Conservation (phyloP, 331 rosid genomes). For the Pyracantha coccinea region DNA sequence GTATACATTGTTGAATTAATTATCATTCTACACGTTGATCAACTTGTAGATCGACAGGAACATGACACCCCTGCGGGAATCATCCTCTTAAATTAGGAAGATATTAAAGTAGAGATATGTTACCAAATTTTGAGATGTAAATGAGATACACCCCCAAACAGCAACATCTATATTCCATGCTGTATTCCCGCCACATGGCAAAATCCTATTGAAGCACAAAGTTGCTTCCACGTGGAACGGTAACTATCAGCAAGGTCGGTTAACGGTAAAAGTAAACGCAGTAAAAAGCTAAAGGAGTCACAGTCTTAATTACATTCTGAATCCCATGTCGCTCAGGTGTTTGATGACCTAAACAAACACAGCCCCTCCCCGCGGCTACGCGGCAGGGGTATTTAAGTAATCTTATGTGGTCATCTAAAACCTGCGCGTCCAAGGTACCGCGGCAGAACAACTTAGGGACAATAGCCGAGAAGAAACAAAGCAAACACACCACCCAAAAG, state of each 20-base stretch:
- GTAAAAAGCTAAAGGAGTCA: not conserved
- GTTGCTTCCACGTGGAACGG: not conserved
- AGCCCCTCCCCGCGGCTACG: not conserved
- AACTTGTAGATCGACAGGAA: not conserved
- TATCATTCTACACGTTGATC: not conserved
- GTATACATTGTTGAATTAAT: too few species aligned
- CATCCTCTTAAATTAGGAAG: not conserved
- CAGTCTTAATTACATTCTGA: not conserved
- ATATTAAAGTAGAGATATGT: not conserved
- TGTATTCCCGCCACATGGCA: not conserved
- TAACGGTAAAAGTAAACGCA: not conserved
- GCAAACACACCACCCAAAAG: not conserved
- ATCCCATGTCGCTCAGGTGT: not conserved
- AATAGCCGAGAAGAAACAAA: conserved; percentile 3
- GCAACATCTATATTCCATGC: not conserved
- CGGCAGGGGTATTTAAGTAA: conserved; percentile 9
- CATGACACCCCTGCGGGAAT: not conserved
- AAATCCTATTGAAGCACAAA: not conserved
- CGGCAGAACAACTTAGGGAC: conserved; percentile 12
- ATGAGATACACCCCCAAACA: not conserved
- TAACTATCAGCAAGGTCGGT: not conserved
- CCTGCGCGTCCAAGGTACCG: conserved; percentile 14
- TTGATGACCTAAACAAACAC: too few species aligned
- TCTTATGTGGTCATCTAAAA: not conserved
- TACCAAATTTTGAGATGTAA: not conserved